Evolutionary conservation across 129 eudicot genomes (phyloP).

Genomic region (Solidago caesia): DNA sequence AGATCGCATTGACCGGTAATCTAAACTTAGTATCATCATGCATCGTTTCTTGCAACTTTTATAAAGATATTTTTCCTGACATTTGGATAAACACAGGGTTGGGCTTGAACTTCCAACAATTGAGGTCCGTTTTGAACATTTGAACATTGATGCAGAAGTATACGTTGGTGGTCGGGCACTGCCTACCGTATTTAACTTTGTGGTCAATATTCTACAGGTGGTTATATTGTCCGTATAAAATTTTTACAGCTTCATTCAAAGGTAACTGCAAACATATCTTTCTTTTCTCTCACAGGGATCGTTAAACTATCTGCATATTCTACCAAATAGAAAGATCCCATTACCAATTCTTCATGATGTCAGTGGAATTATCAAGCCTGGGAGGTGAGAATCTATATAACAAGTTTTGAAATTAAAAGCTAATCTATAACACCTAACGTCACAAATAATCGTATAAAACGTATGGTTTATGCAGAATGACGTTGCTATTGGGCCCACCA

Average conservation of each 20-base stretch:
- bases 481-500: constrained; percentile 86
- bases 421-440: background rate
- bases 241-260: background rate
- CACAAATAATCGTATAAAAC: background rate
- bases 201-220: constrained; percentile 63
- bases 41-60: background rate
- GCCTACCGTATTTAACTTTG: constrained; percentile 57
- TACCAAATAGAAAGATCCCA: constrained; percentile 61
- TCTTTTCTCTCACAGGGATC: constrained; percentile 39
- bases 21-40: background rate
- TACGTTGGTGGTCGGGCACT: constrained; percentile 67
- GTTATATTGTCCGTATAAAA: background rate
- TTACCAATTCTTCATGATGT: constrained; percentile 67
- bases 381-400: constrained; percentile 48
- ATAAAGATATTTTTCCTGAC: background rate
- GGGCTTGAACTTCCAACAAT: constrained; percentile 70
- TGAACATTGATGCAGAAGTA: constrained; percentile 63
- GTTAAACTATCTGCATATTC: constrained; percentile 52
- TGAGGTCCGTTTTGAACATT: constrained; percentile 69
- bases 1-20: constrained; percentile 75
- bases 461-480: constrained; percentile 51
- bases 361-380: constrained; percentile 76
- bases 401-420: background rate
- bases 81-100: constrained; percentile 40
- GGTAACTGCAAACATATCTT: background rate